Percentiles rank a stretch among this genome's conserved stretches.
These are phyloP conservation scores for Neophaeococcomyces aloes DNA, from an alignment of 2,329 filamentous ascomycete genomes.

Conservation along the genomic window DNA sequence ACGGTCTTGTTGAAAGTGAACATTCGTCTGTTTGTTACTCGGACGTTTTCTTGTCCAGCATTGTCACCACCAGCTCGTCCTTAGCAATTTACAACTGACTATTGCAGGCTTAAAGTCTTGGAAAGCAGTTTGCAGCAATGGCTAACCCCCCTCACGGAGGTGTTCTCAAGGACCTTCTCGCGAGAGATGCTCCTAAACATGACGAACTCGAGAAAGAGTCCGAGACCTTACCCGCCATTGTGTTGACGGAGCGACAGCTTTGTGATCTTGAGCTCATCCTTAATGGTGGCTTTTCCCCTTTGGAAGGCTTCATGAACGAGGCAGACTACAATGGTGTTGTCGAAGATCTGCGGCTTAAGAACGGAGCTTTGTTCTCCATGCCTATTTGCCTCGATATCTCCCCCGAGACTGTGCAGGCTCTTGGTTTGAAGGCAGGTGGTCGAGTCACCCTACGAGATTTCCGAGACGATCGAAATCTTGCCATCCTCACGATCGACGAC, in stretches of 20 bases:
- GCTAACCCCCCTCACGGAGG: conserved; percentile 66
- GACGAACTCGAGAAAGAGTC: conserved; percentile 71
- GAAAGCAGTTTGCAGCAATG: conserved; percentile 26
- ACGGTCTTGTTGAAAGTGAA: too few relatives aligned
- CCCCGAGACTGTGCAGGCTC: conserved; percentile 61
- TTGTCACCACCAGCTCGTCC: too few relatives aligned
- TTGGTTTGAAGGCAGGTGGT: conserved; percentile 66
- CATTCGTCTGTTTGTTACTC: too few relatives aligned
- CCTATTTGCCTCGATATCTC: conserved; percentile 88
- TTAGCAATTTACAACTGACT: too few relatives aligned
- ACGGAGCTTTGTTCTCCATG: conserved; percentile 89
- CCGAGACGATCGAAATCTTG: conserved; percentile 90
- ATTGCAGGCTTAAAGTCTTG: neutral
- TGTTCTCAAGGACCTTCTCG: conserved; percentile 93
- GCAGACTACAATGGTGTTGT: conserved; percentile 95
- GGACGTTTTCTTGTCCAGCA: too few relatives aligned
- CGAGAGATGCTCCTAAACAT: conserved; percentile 77
- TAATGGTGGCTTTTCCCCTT: conserved; percentile 92
- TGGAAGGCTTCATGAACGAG: conserved; percentile 97
- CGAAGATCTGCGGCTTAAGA: conserved; percentile 70
- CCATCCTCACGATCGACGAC: conserved; percentile 90
- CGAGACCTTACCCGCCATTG: conserved; percentile 72
- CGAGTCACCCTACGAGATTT: conserved; percentile 86
- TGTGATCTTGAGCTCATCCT: conserved; percentile 96
- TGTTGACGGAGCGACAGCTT: conserved; percentile 84